Evolutionary conservation across 192 early-diverging fungal genomes (phyloP).

Genomic region (Geranomyces variabilis): DNA sequence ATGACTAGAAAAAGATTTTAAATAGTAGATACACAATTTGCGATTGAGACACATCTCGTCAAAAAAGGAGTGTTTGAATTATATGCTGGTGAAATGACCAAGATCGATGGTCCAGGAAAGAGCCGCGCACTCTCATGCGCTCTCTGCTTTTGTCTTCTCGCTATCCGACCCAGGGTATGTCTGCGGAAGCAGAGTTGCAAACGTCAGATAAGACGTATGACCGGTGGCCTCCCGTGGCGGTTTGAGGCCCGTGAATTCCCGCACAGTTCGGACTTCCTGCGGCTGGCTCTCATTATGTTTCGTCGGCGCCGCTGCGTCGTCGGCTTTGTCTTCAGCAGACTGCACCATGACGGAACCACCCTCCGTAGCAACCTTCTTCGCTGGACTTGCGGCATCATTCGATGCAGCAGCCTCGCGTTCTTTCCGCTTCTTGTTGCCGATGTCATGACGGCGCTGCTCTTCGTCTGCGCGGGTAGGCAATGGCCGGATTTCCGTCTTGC

Average conservation of each 20-base stretch:
- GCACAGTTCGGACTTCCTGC: conserved; percentile 17
- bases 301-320: conserved; percentile 24
- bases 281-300: background rate
- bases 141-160: background rate
- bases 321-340: conserved; percentile 23
- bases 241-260: conserved; percentile 61
- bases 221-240: conserved; percentile 67
- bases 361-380: background rate
- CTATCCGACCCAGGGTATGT: background rate
- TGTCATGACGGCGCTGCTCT: conserved; percentile 41
- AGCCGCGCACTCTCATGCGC: no score
- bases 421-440: conserved; percentile 41
- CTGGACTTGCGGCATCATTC: background rate
- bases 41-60: no score
- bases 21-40: no score
- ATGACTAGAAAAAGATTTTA: no score
- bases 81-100: no score
- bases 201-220: conserved; percentile 94
- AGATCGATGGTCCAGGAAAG: no score
- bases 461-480: conserved; percentile 61
- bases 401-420: background rate
- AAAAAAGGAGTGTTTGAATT: no score
- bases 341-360: background rate
- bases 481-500: conserved; percentile 61
- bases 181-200: conserved; percentile 78